A percentile compares a stretch with the other conserved stretches of the same genome.
Conservation (phyloP, 2,329 filamentous ascomycete genomes). For the Fusarium circinatum region DNA sequence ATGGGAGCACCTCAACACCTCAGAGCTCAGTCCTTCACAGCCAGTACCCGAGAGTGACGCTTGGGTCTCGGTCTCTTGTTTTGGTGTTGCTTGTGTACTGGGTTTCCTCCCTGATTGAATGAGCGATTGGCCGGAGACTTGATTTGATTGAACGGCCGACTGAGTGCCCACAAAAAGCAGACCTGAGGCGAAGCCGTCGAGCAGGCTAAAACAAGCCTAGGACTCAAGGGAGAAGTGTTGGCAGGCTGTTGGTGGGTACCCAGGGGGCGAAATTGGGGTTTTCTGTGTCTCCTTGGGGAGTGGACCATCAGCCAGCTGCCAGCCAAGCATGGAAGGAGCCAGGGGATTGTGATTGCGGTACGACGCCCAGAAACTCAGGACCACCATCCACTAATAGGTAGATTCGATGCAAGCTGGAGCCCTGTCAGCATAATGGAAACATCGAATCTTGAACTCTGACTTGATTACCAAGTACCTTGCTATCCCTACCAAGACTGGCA, state of each 20-base stretch:
- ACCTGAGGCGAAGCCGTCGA: slow-evolving; percentile 41
- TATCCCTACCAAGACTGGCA: neutral
- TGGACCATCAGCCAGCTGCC: slow-evolving; percentile 22
- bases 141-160: slow-evolving; percentile 38
- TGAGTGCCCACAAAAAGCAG: slow-evolving; percentile 35
- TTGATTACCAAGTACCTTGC: neutral
- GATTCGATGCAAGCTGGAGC: neutral
- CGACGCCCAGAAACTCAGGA: neutral
- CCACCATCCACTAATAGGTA: slow-evolving; percentile 20
- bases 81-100: slow-evolving; percentile 30
- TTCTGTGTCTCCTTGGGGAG: slow-evolving; percentile 15
- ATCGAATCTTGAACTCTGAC: neutral
- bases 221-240: slow-evolving; percentile 13
- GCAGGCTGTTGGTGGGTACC: slow-evolving; percentile 26
- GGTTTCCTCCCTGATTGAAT: slow-evolving; percentile 38
- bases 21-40: slow-evolving; percentile 1
- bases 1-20: neutral
- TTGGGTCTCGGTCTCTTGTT: slow-evolving; percentile 27
- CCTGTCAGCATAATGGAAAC: neutral
- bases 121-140: slow-evolving; percentile 22
- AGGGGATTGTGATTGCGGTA: slow-evolving; percentile 4
- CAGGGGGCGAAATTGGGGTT: slow-evolving; percentile 30
- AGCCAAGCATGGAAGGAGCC: slow-evolving; percentile 18
- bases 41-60: slow-evolving; percentile 27
- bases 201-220: slow-evolving; percentile 27